Evolutionary conservation across 2,329 filamentous ascomycete species (phyloP).

Genomic region (Bipolaris bicolor): DNA sequence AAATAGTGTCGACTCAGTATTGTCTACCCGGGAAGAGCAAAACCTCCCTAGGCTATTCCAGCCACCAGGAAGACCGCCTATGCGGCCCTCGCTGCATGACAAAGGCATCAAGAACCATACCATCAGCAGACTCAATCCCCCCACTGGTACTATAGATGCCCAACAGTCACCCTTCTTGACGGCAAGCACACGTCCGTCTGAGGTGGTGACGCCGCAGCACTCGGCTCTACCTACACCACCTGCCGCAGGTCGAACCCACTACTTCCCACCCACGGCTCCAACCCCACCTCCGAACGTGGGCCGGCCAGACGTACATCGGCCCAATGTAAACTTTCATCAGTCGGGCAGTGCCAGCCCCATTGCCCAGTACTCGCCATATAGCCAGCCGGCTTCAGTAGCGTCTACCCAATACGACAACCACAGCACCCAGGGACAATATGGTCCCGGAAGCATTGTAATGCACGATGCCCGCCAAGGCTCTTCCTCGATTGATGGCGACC

Average conservation of each 20-base stretch:
- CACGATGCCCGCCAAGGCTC: slow-evolving; percentile 43
- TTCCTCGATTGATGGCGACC: slow-evolving; percentile 43
- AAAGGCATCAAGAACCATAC: slow-evolving; percentile 61
- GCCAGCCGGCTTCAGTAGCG: slow-evolving; percentile 41
- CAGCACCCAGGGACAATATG: slow-evolving; percentile 30
- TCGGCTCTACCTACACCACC: slow-evolving; percentile 56
- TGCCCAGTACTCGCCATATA: slow-evolving; percentile 53
- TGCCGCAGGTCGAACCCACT: slow-evolving; percentile 44
- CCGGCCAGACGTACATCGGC: slow-evolving; percentile 35
- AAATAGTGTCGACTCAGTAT: slow-evolving; percentile 42
- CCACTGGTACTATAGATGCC: slow-evolving; percentile 56
- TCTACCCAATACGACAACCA: slow-evolving; percentile 48
- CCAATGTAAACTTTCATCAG: slow-evolving; percentile 49
- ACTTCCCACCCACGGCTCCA: slow-evolving; percentile 44
- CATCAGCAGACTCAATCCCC: slow-evolving; percentile 52
- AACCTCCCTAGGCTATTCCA: slow-evolving; percentile 33
- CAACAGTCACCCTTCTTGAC: slow-evolving; percentile 57
- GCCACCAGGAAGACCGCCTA: slow-evolving; percentile 31
- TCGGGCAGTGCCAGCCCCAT: slow-evolving; percentile 54
- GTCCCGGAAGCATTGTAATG: slow-evolving; percentile 19
- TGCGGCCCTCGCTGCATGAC: slow-evolving; percentile 63
- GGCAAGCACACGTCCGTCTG: slow-evolving; percentile 50
- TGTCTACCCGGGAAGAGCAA: slow-evolving; percentile 36
- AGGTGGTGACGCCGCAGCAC: slow-evolving; percentile 52
- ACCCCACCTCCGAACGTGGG: slow-evolving; percentile 39